Evolutionary conservation across 164 flowering plant species (phyloP).

Genomic region (Platanus orientalis): DNA sequence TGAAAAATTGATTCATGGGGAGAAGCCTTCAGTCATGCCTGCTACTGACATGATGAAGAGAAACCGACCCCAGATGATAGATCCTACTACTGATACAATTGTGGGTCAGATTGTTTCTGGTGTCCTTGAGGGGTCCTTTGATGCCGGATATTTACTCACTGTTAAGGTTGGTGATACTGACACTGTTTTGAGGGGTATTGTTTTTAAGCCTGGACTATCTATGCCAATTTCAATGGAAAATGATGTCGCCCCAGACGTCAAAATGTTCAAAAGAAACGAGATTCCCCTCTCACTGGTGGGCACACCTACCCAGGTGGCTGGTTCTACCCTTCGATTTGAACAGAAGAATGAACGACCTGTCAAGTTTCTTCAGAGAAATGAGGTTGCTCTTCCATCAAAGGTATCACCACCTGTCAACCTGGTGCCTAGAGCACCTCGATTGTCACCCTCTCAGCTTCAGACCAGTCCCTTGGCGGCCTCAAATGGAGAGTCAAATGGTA

Average conservation of each 20-base stretch:
- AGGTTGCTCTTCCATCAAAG: slow-evolving; percentile 9
- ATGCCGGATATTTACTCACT: slow-evolving; percentile 79
- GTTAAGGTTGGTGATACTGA: slow-evolving; percentile 64
- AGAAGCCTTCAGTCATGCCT: slow-evolving; percentile 6
- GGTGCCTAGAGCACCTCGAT: slow-evolving; percentile 12
- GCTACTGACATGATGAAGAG: slow-evolving; percentile 15
- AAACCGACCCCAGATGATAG: slow-evolving; percentile 17
- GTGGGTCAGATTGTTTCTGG: slow-evolving; percentile 75
- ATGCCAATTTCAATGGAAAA: slow-evolving; percentile 65
- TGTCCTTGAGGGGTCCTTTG: slow-evolving; percentile 73
- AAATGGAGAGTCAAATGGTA: slow-evolving; percentile 12
- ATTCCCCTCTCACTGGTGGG: slow-evolving; percentile 31
- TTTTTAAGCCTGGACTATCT: slow-evolving; percentile 72
- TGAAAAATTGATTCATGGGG: slow-evolving; percentile 9
- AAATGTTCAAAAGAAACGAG: slow-evolving; percentile 55
- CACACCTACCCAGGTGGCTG: slow-evolving; percentile 21
- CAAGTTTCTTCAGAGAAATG: slow-evolving; percentile 19
- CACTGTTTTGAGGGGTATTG: slow-evolving; percentile 65
- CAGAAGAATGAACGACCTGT: slow-evolving; percentile 16
- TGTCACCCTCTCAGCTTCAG: background rate
- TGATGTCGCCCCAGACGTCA: slow-evolving; percentile 77
- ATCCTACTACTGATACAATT: slow-evolving; percentile 23
- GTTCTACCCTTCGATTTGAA: slow-evolving; percentile 14
- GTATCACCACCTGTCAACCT: slow-evolving; percentile 15
- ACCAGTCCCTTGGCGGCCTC: slow-evolving; percentile 18